Evolutionary conservation across 192 early-diverging fungal genomes (phyloP).

Genomic region (Linnemannia schmuckeri): DNA sequence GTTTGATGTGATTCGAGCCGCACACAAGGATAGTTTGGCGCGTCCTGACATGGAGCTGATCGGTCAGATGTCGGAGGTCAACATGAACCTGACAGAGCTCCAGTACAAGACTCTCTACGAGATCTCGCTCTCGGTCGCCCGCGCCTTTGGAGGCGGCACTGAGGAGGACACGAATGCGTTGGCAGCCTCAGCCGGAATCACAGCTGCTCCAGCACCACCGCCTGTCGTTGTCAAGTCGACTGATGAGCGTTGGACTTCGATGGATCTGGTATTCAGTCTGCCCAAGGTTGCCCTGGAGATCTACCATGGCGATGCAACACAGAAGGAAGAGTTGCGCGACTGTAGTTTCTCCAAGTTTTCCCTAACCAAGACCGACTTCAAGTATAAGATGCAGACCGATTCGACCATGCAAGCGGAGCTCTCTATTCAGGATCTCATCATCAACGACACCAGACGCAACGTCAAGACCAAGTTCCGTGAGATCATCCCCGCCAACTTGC

Average conservation of each 20-base stretch:
- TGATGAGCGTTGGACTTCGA: conserved; percentile 48
- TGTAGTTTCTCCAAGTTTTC: conserved; percentile 67
- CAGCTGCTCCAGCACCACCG: conserved; percentile 11
- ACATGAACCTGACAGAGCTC: conserved; percentile 81
- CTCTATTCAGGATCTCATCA: conserved; percentile 75
- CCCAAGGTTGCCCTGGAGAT: conserved; percentile 87
- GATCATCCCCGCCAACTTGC: conserved; percentile 78
- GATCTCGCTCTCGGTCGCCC: conserved; percentile 65
- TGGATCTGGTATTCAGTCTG: conserved; percentile 73
- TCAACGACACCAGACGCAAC: conserved; percentile 84
- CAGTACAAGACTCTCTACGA: conserved; percentile 90
- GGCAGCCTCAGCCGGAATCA: conserved; percentile 36
- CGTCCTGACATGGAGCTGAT: conserved; percentile 74
- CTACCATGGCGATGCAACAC: conserved; percentile 71
- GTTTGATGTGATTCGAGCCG: conserved; percentile 73
- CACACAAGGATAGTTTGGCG: conserved; percentile 63
- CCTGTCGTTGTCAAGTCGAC: neutral
- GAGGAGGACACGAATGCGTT: conserved; percentile 27
- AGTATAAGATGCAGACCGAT: conserved; percentile 70
- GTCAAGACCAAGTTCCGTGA: conserved; percentile 86
- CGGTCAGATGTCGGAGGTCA: conserved; percentile 79
- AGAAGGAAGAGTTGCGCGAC: conserved; percentile 62
- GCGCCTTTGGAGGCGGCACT: conserved; percentile 57
- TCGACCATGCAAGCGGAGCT: conserved; percentile 78
- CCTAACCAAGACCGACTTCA: conserved; percentile 63